A percentile compares a stretch with the other conserved stretches of the same genome.
These are phyloP conservation scores for Acanthamoeba healyi DNA, from an alignment of 208 protist genomes.

Conservation along the genomic window DNA sequence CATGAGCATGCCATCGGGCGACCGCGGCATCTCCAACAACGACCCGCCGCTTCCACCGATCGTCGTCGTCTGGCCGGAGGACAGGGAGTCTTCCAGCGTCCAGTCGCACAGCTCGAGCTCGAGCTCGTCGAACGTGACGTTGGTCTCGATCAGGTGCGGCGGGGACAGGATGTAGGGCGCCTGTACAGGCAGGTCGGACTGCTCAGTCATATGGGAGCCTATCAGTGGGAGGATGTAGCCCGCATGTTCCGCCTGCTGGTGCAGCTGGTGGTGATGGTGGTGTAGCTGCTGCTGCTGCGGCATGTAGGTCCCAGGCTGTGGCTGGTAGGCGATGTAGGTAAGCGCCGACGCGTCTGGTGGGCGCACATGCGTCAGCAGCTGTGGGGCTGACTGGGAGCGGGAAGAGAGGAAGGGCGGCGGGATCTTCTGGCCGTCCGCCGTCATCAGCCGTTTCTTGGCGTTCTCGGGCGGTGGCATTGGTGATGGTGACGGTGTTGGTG, in stretches of 20 bases:
- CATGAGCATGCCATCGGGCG: slow-evolving; percentile 8
- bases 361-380: background rate
- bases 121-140: background rate
- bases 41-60: background rate
- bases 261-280: background rate
- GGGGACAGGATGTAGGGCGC: too few species aligned
- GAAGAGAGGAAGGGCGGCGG: background rate
- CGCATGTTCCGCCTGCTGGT: background rate
- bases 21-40: background rate
- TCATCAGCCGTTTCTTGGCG: too few species aligned
- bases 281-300: background rate
- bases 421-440: background rate
- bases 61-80: too few species aligned
- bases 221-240: background rate
- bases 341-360: background rate
- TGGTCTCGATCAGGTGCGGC: background rate
- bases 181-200: background rate
- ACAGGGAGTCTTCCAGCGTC: background rate
- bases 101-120: background rate
- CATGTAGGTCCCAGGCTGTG: background rate
- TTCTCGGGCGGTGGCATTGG: background rate
- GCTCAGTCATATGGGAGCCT: background rate
- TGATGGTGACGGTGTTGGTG: background rate
- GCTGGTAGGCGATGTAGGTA: background rate
- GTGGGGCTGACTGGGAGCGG: background rate